Evolutionary conservation across 2,329 filamentous ascomycete genomes (phyloP), one percentile per base, ranked within the genome.

Genomic region (Ophiostoma sp.): DNA sequence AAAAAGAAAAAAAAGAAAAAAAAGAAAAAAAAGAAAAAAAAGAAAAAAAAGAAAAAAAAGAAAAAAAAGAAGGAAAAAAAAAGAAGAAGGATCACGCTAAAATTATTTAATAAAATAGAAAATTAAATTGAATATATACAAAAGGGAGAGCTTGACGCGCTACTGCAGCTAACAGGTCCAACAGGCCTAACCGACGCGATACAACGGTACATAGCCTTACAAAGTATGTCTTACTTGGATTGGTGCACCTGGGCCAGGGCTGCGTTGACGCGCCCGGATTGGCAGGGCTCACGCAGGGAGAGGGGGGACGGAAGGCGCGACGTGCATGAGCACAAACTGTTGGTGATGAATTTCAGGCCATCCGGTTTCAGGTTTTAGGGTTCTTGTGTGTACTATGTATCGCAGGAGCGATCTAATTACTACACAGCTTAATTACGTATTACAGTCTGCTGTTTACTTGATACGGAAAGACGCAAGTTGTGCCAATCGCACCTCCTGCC

Each of bases 241-340:
- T 57, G 27, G 60, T 33, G 27, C 57, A 62, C 57, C 57, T 62
- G 57, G 57, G 57, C 57, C 57, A 62, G 57, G 57, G 57, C 57
- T 62, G 27, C 27, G 23, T 62, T 62, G 57, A 62, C 57, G 57
- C 57, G 57, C 57, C 57, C 57, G 8, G 57, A 35, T 62, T 33
- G 57, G 57, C 57, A 62, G 57, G 57, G 23, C 57, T 13, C 27
- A 62, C 57, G 35, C 57, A 62, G 52, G 52, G 23, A 52, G 48
- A 52, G n/a, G 15, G 15, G 44, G 20, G 44, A 57, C 10, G 23
- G 57, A 62, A 66, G 33, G 62, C 36, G 62, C 20, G 62, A 66
- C 36, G 10, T 66, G 13, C 62, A 66, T 39, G 31, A 48, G 44
- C 44, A 48, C 44, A 48, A 17, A 48, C 1, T 48, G 44, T 17